Percentiles rank a stretch among this genome's conserved stretches.
Conservation (phyloP, 202 grass and related monocot genomes). For the Panicum hallii region DNA sequence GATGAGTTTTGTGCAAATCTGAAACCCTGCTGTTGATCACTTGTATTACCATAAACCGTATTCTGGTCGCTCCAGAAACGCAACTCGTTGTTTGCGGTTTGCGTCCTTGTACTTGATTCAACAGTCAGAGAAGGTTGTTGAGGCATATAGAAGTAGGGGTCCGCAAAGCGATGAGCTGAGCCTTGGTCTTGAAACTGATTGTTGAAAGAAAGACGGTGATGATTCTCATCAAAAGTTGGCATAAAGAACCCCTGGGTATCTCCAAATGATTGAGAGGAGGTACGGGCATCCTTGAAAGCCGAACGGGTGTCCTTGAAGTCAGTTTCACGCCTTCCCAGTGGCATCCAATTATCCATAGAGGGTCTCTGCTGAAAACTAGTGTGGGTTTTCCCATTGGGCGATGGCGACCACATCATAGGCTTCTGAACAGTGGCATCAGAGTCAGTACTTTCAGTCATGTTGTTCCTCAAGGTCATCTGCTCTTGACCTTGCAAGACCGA, state of each 20-base stretch:
- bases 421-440: conserved; percentile 70
- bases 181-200: conserved; percentile 66
- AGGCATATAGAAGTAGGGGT: conserved; percentile 54
- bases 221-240: conserved; percentile 64
- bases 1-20: conserved; percentile 50
- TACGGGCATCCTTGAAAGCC: conserved; percentile 56
- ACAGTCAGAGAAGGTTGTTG: conserved; percentile 53
- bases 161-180: conserved; percentile 53
- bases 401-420: conserved; percentile 64
- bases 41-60: conserved; percentile 44
- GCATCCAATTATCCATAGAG: conserved; percentile 58
- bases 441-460: conserved; percentile 59
- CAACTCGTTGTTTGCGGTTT: conserved; percentile 40
- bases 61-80: conserved; percentile 51
- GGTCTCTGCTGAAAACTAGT: conserved; percentile 53
- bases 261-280: conserved; percentile 59
- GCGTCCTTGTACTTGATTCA: conserved; percentile 58
- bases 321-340: conserved; percentile 58
- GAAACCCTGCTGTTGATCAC: conserved; percentile 55
- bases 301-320: conserved; percentile 58
- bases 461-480: conserved; percentile 61
- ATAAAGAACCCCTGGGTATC: conserved; percentile 58
- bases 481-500: conserved; percentile 88
- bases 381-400: conserved; percentile 52
- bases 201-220: conserved; percentile 50